Conservation (phyloP, 768 basidiomycete species). For the Phanerochaete carnosa region DNA sequence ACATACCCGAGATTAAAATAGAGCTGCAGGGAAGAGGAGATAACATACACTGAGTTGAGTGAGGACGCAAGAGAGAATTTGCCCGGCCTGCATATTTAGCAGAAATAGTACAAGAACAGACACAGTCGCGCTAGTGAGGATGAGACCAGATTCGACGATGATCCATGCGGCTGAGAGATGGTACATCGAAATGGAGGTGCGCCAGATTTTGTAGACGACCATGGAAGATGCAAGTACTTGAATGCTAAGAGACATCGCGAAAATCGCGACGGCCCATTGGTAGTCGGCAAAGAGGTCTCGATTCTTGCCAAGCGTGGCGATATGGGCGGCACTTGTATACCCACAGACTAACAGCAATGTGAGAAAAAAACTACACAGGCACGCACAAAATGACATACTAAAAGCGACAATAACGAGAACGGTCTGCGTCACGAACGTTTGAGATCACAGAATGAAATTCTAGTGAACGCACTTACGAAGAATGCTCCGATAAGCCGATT, state of each 20-base stretch:
- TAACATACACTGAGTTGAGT: background rate
- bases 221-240: background rate
- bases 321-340: background rate
- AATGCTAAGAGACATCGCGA: background rate
- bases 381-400: background rate
- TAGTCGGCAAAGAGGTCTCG: background rate
- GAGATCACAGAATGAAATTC: background rate
- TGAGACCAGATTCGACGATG: background rate
- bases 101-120: background rate
- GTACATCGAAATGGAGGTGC: background rate
- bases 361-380: background rate
- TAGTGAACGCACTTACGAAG: background rate
- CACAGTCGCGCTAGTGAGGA: background rate
- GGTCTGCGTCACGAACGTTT: background rate
- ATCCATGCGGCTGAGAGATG: background rate
- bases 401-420: background rate
- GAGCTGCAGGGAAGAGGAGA: too few species aligned
- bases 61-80: background rate
- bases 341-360: background rate
- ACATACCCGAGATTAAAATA: too few species aligned
- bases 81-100: background rate
- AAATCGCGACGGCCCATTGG: background rate
- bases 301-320: background rate
- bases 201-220: constrained; percentile 1
- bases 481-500: background rate